Base-by-base conservation (phyloP, 805 yeast species). In the Clavispora fructus region DNA sequence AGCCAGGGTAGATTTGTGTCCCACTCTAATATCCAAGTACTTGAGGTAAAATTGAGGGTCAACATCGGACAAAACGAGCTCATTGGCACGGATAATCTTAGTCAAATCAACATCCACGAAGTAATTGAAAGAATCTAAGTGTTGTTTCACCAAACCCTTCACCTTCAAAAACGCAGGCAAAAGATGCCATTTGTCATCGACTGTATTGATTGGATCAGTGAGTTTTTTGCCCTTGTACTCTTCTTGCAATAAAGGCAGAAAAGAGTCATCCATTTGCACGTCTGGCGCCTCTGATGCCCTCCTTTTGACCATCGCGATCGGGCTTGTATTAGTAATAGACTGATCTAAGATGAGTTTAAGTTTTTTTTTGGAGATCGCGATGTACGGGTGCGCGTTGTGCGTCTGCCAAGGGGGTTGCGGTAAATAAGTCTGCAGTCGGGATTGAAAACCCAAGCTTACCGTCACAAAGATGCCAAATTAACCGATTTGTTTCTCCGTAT, bases 31-130 rank as follows among this genome's bases (percentile, higher is more conserved):
- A 63, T 94, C 98, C 48, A 89, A 74, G 64, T 94, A 94, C 58
- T 89, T 92, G 62, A 94, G 74, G 59, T 92, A 94, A 61, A 94
- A 94, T 61, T 91, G 96, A 1, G 99, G 99, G 67, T 92, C 98
- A 32, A 94, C 98, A 65, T 94, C 99, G 57, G 94, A 83, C 26
- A 94, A 71, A 35, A 94, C 90, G 44, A 79, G 69, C 67, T 91
- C 91, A 64, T 94, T 94, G 13, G 99, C 99, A 55, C 79, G 73
- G 49, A 94, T 85, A 64, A 94, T 94, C 62, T 94, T 92, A 68
- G 87, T 89, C 64, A 94, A 75, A 63, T 94, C 99, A 7, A 80
- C 83, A 59, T 94, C 97, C 16, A 94, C 95, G 64, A 94, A 94
- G 68, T 88, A 94, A 62, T 94, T 92, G 75, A 89, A 94, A n/a